Evolutionary conservation across 176 grass and related monocot genomes (phyloP), one percentile per base, ranked within the genome.

Genomic region (Oropetium thomaeum): DNA sequence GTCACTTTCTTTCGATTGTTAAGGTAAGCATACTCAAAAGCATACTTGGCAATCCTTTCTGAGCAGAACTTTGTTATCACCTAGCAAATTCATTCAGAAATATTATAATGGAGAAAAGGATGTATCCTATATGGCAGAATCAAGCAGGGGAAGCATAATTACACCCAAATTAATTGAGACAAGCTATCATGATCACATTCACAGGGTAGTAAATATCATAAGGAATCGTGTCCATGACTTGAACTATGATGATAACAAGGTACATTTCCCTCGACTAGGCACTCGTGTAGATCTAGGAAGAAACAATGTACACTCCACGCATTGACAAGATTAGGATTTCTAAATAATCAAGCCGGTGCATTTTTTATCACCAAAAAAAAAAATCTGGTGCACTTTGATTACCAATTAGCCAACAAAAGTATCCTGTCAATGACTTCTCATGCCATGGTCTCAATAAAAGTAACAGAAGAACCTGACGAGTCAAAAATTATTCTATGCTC

Each of bases 1-100:
- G 96, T 90, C 63, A 99, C 96, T 90, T 86, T 99, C 85, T 90
- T 99, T 88, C 96, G 81, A 79, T 99, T 99, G 82, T 99, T 99
- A 51, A 99, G 82, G 84, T 96, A 99, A 39, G 96, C 96, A 70
- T 99, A 95, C 89, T 99, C 96, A 86, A 99, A 99, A 55, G 96
- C 96, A 76, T 96, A 99, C 64, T 96, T 95, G 1, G 96, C 96
- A 80, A 99, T 96, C 51, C 96, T 90, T 86, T 99, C 96, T 41
- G 96, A 99, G 79, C 92, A 99, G 65, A 99, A 99, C 65, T 99
- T 99, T 62, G 96, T 96, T 63, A 99, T 99, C 42, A 99, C 92
- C 96, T 99, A 81, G 52, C 33, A 85, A 64, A 74, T 70, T 41
- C 32, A 81, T 81, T 79, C 31, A 82, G 41, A 84, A 60, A 84